These are phyloP conservation scores for Tetragonia tetragonoides DNA, from an alignment of 148 eudicot genomes.

Conservation along the genomic window DNA sequence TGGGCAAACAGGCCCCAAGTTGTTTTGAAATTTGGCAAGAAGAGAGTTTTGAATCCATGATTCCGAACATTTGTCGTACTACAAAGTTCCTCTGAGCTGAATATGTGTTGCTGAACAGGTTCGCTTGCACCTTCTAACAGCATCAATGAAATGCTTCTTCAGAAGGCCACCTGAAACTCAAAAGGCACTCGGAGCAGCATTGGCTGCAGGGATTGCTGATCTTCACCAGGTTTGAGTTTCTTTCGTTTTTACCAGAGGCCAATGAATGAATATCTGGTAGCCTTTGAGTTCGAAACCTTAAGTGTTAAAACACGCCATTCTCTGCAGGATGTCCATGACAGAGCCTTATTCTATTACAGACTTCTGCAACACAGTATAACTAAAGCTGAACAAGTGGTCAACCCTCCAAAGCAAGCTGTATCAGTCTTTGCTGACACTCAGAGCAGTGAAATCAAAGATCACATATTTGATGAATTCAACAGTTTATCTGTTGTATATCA, in stretches of 20 bases:
- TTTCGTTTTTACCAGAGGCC: conserved; percentile 7
- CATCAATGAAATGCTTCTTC: conserved; percentile 92
- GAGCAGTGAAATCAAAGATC: conserved; percentile 93
- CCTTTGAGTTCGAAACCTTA: background rate
- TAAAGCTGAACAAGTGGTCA: conserved; percentile 79
- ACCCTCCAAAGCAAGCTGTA: conserved; percentile 99
- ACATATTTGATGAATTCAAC: conserved; percentile 97
- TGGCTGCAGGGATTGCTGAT: conserved; percentile 94
- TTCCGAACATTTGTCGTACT: background rate
- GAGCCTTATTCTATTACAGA: conserved; percentile 92
- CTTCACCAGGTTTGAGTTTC: conserved; percentile 73
- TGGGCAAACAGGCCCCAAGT: too few relatives aligned
- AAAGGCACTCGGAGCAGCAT: conserved; percentile 84
- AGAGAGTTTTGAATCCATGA: background rate
- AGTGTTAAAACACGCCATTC: conserved; percentile 6
- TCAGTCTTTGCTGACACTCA: conserved; percentile 97
- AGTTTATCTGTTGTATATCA: conserved; percentile 93
- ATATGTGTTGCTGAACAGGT: conserved; percentile 49
- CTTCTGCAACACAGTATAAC: conserved; percentile 77
- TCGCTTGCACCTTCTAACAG: conserved; percentile 89
- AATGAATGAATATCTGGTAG: background rate
- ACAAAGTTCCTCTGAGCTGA: background rate
- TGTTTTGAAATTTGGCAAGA: background rate
- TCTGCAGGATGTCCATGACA: conserved; percentile 97
- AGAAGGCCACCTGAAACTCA: conserved; percentile 98